These are phyloP conservation scores for Crassisporium funariophilum DNA, from an alignment of 768 basidiomycete genomes.

Conservation along the genomic window DNA sequence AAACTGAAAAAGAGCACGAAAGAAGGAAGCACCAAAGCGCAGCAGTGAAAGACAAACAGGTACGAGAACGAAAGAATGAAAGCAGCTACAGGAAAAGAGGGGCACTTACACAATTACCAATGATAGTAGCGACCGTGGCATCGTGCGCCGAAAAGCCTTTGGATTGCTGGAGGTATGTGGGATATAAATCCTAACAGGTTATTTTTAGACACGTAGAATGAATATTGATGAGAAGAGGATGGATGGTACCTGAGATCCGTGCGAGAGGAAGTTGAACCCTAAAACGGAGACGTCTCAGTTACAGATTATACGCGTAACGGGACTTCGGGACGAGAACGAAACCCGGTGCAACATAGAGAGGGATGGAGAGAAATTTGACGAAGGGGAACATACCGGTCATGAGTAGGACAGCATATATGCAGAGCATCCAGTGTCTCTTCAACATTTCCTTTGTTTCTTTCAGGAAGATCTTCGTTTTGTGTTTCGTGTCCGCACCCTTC, in stretches of 20 bases:
- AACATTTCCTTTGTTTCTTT: slow-evolving; percentile 76
- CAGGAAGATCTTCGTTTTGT: slow-evolving; percentile 74
- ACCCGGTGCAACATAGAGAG: neutral
- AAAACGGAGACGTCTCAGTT: too few species aligned
- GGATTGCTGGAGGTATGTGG: slow-evolving; percentile 66
- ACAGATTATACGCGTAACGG: too few species aligned
- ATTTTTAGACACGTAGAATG: too few species aligned
- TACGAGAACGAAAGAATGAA: too few species aligned
- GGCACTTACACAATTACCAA: slow-evolving; percentile 63
- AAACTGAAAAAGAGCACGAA: too few species aligned
- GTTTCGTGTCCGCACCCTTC: slow-evolving; percentile 55
- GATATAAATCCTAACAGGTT: slow-evolving; percentile 64
- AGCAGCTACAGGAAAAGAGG: too few species aligned
- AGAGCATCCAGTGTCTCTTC: slow-evolving; percentile 77
- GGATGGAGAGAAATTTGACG: neutral
- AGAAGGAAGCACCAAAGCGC: too few species aligned
- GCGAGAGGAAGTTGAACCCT: slow-evolving; percentile 80
- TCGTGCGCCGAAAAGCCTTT: slow-evolving; percentile 61
- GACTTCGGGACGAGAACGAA: neutral
- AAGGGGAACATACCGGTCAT: slow-evolving; percentile 57
- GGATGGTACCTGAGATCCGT: slow-evolving; percentile 61
- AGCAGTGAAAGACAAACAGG: too few species aligned
- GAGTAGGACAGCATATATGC: slow-evolving; percentile 81
- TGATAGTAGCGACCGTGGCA: slow-evolving; percentile 78
- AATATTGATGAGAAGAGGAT: neutral